Base-by-base conservation (phyloP, 2,329 filamentous ascomycete species). In the Domatiomyces globalis region DNA sequence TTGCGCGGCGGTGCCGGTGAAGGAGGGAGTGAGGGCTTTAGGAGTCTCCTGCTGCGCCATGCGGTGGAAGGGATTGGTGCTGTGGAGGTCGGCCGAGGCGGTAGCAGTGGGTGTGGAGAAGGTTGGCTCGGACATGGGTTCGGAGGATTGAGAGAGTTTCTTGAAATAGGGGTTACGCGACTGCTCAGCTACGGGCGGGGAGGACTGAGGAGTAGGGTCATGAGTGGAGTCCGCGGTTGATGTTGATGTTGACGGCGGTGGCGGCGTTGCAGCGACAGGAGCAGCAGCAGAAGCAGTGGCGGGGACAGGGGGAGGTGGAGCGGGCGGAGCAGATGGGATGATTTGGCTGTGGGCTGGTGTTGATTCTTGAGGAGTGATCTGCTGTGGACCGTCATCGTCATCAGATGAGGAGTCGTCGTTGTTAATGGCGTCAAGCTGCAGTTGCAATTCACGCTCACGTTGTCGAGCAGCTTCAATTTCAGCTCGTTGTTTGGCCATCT, bases 1-100 rank as follows among this genome's bases (percentile, higher is more conserved):
- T 57, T 69, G 69, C 47, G 64, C 67, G 44, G 67, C 68, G 33
- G 66, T 61, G 33, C 66, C 66, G 25, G 69, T 69, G 48, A 74
- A 65, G 54, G 73, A 64, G 52, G 73, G 65, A n/a, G 76, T 72
- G 6, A 78, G 72, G 53, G 70, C 71, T 58, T 67, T 73, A 68
- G 66, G 46, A 65, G 67, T 54, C 68, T 71, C 66, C 47, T 69
- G 63, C 63, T 78, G 74, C 4, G 84, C 80, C 64, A 94, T 80
- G 51, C 88, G 85, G 67, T 94, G 86, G 80, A 96, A 98, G 4
- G 92, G 92, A 65, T 98, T 98, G 8, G 87, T 96, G n/a, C 86
- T 89, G 20, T 78, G 75, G 46, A 82, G 76, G 33, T 77, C 69
- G 27, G 65, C 50, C 27, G 63, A 59, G 61, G 72, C 60, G 66